These are phyloP conservation scores for Penicillium italicum DNA, from an alignment of 2,329 filamentous ascomycete species.

Conservation along the genomic window DNA sequence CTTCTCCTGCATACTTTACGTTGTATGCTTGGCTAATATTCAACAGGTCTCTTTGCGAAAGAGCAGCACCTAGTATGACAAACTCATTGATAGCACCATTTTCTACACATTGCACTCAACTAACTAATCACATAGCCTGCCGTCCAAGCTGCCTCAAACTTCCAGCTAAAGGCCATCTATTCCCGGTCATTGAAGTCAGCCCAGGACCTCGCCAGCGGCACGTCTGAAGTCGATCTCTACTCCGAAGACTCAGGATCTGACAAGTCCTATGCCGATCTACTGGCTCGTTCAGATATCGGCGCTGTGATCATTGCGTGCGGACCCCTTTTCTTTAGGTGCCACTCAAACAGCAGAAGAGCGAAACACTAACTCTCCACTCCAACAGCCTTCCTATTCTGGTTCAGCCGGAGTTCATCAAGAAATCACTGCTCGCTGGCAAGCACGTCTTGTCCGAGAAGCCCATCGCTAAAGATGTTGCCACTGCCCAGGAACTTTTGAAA, in stretches of 20 bases:
- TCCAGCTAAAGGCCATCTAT: conserved; percentile 56
- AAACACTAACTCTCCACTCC: background rate
- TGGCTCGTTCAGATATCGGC: conserved; percentile 48
- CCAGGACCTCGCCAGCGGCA: conserved; percentile 36
- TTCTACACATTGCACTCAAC: background rate
- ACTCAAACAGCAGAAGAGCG: background rate
- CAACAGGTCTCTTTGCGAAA: conserved; percentile 52
- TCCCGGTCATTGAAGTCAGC: conserved; percentile 57
- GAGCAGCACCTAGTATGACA: conserved; percentile 52
- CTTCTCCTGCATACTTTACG: background rate
- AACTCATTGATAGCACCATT: background rate
- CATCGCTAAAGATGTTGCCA: conserved; percentile 53
- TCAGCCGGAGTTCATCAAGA: conserved; percentile 51
- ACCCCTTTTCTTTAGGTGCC: background rate
- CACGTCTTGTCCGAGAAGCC: conserved; percentile 58
- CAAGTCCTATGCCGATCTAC: conserved; percentile 46
- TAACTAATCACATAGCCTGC: conserved; percentile 44
- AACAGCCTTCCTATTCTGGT: conserved; percentile 50
- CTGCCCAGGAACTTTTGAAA: conserved; percentile 49
- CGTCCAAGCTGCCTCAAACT: conserved; percentile 43
- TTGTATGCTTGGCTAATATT: background rate
- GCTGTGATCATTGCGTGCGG: conserved; percentile 51
- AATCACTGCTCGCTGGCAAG: conserved; percentile 50
- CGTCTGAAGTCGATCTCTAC: conserved; percentile 49
- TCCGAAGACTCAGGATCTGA: conserved; percentile 51